Evolutionary conservation across 768 basidiomycete genomes (phyloP), one percentile per base, ranked within the genome.

Genomic region (Hygrocybe coccinea): DNA sequence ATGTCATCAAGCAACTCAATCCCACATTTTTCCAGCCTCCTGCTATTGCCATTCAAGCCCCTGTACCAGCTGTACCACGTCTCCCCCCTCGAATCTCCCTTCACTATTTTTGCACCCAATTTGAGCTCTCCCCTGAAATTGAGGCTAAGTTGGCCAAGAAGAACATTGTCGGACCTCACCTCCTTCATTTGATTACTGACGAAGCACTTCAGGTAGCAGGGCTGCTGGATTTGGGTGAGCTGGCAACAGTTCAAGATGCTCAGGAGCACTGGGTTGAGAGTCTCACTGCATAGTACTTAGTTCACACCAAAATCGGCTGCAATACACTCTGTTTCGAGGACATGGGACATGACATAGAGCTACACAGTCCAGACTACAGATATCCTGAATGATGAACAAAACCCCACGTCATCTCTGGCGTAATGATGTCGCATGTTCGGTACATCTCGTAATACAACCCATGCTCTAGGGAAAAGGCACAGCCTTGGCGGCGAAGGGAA

Each of bases 371-470:
- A n/a, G n/a, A n/a, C n/a, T n/a, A 41, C 39, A 58, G 21, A 58
- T 58, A 62, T 29, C 61, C 59, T 56, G 55, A 57, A 48, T 67
- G 60, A 19, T 47, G 46, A 57, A 62, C 68, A 52, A 60, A 68
- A 11, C 55, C 57, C 24, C 35, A 33, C 1, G 60, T 50, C 50
- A 67, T 54, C 5, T 56, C 49, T 3, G 59, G 50, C 1, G 49
- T 61, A 11, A 69, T 53, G 1, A 55, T 37, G 44, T 62, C 63
- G 0, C 62, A 56, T 2, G 62, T 65, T 5, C 60, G 38, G 9
- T 56, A 33, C 14, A 69, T 41, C 12, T 54, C 48, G 14, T 59
- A 8, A 55, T 66, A 67, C 3, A 66, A 58, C 36, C 62, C 57
- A n/a, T 44, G 36, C 1, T 45, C 41, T 15, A 59, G 54, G 17